Evolutionary conservation across 176 grass and related monocot genomes (phyloP), one percentile per base, ranked within the genome.

Genomic region (Phoenix dactylifera): DNA sequence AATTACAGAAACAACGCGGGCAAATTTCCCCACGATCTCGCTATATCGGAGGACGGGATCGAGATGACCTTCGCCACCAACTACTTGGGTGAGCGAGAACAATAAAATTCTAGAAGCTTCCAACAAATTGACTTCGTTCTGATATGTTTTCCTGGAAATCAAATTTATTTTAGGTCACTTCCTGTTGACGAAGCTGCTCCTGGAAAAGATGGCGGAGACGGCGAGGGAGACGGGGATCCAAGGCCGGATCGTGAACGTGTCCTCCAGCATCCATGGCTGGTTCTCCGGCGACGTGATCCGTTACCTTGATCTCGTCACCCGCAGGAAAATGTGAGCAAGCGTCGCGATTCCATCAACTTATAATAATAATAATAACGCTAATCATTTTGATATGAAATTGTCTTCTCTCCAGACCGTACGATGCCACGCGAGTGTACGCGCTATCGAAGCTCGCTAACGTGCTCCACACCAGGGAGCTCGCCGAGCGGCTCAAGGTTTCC

Each of bases 41-140:
- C 87, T 70, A 77, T 97, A 50, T 80, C 87, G 14, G 93, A 92
- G 79, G 84, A 97, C 79, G 93, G 87, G 61, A 77, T 97, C 18
- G 93, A 97, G 82, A 97, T 92, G 93, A 91, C 86, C 52, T 97
- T 97, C 84, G 93, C 93, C 25, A 91, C 93, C 56, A 97, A 97
- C 74, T 88, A 91, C n/a, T 72, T 97, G 4, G 89, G 87, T 86
- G 19, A 3, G n/a, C n/a, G 35, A 12, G 9, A 44, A 3, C 9
- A 3, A 9, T 12, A 44, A 44, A 9, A 12, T 44, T 44, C 35
- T 12, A 44, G 35, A 44, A 44, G 35, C 35, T 44, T 44, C 9
- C 2, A 7, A 12, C 1, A 7, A 7, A 7, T 14, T 2, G 35
- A 44, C 35, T 44, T 44, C 1, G 10, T 44, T 12, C 35, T 44